Conservation (phyloP, 78 protist species). For the Dictyostelium capitatum region DNA sequence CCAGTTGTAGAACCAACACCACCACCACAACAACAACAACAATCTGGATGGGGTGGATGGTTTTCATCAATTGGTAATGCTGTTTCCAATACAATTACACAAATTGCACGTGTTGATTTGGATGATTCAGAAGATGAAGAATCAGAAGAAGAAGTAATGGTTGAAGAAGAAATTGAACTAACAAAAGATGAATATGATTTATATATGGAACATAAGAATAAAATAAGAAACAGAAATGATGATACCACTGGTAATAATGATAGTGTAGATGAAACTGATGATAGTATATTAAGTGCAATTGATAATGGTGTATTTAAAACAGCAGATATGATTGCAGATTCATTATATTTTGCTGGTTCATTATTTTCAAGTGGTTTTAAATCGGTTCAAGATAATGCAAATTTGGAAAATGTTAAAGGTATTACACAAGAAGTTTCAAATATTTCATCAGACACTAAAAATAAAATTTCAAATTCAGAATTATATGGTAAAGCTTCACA, state of each 20-base stretch:
- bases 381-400: constrained; percentile 68
- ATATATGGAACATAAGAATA: not conserved
- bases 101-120: constrained; percentile 37
- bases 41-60: constrained; percentile 75
- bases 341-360: constrained; percentile 51
- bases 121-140: constrained; percentile 31
- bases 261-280: constrained; percentile 29
- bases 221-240: not conserved
- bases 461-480: constrained; percentile 67
- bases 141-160: constrained; percentile 5
- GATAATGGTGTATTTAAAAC: constrained; percentile 77
- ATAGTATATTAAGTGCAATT: constrained; percentile 31
- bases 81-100: constrained; percentile 52
- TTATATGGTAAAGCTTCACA: constrained; percentile 62
- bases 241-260: not conserved
- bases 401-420: constrained; percentile 66
- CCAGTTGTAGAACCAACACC: constrained; percentile 2
- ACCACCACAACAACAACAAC: constrained; percentile 14
- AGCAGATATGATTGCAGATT: constrained; percentile 77
- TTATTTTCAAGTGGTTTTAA: constrained; percentile 68
- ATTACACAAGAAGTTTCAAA: constrained; percentile 47
- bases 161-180: constrained; percentile 35
- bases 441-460: constrained; percentile 47
- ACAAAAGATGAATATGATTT: constrained; percentile 8
- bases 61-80: constrained; percentile 75